These are phyloP conservation scores for Drechslera avenae DNA, from an alignment of 2,329 filamentous ascomycete species.

Conservation along the genomic window DNA sequence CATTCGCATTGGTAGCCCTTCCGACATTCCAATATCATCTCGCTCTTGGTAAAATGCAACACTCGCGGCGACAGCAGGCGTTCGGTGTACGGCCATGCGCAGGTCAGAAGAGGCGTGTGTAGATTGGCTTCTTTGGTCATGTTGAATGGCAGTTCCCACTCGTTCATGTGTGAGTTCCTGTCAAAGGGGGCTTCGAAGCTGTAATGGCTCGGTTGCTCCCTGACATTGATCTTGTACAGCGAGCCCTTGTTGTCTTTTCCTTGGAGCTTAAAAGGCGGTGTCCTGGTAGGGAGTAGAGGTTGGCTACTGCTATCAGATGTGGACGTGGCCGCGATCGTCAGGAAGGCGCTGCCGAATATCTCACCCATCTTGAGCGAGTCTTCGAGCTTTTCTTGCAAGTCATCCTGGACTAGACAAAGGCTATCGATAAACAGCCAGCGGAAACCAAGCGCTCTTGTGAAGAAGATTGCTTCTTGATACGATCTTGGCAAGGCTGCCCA, in stretches of 20 bases:
- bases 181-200: constrained; percentile 45
- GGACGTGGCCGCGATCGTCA: constrained; percentile 44
- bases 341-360: constrained; percentile 40
- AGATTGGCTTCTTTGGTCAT: constrained; percentile 35
- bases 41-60: constrained; percentile 42
- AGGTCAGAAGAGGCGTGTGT: constrained; percentile 40
- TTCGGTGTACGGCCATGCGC: constrained; percentile 44
- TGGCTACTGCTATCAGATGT: constrained; percentile 34
- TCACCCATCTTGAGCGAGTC: constrained; percentile 36
- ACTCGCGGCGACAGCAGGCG: constrained; percentile 40
- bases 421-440: constrained; percentile 47
- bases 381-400: constrained; percentile 32
- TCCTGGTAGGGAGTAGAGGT: constrained; percentile 33
- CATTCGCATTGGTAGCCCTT: constrained; percentile 46
- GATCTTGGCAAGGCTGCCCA: constrained; percentile 39
- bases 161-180: constrained; percentile 42
- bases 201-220: constrained; percentile 45
- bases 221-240: constrained; percentile 37
- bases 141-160: constrained; percentile 43
- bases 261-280: constrained; percentile 40
- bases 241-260: constrained; percentile 42
- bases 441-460: constrained; percentile 45
- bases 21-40: constrained; percentile 47
- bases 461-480: constrained; percentile 43
- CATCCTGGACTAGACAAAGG: constrained; percentile 43